These are phyloP conservation scores for Crucihimalaya himalaica DNA, from an alignment of 345 rosid species.

Conservation along the genomic window DNA sequence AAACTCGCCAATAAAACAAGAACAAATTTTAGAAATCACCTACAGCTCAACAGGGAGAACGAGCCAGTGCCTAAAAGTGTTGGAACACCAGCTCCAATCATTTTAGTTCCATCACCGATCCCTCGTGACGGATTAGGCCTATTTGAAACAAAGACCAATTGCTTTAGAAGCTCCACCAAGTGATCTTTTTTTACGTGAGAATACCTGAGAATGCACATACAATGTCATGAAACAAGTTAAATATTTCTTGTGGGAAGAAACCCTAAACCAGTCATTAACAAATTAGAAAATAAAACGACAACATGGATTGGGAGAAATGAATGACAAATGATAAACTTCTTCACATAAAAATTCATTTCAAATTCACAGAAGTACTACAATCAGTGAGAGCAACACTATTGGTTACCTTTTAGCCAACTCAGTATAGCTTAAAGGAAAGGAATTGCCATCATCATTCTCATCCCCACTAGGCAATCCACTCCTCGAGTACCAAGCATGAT, in stretches of 20 bases:
- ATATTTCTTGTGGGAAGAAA: constrained; percentile 15
- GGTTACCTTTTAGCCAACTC: constrained; percentile 74
- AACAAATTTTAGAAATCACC: constrained; percentile 42
- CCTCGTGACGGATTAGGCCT: constrained; percentile 57
- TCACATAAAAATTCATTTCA: neutral
- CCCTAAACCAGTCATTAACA: neutral
- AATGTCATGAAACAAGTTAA: constrained; percentile 29
- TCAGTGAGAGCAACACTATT: constrained; percentile 15
- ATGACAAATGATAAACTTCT: constrained; percentile 11
- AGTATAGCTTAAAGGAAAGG: constrained; percentile 72
- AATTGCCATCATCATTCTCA: constrained; percentile 76
- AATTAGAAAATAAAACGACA: neutral
- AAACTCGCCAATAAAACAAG: constrained; percentile 5
- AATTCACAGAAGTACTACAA: constrained; percentile 3
- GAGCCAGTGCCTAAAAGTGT: constrained; percentile 83
- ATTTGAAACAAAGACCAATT: constrained; percentile 54
- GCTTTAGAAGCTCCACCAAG: constrained; percentile 93
- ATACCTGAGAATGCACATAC: constrained; percentile 59
- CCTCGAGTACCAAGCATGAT: constrained; percentile 96
- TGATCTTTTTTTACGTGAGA: constrained; percentile 86
- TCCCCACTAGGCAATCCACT: constrained; percentile 60
- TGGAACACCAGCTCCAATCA: constrained; percentile 86
- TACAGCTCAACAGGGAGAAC: constrained; percentile 89
- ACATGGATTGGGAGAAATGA: constrained; percentile 6
- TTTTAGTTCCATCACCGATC: constrained; percentile 51